These are phyloP conservation scores for Papiliotrema laurentii DNA, from an alignment of 1,284 basidiomycete genomes.

Conservation along the genomic window DNA sequence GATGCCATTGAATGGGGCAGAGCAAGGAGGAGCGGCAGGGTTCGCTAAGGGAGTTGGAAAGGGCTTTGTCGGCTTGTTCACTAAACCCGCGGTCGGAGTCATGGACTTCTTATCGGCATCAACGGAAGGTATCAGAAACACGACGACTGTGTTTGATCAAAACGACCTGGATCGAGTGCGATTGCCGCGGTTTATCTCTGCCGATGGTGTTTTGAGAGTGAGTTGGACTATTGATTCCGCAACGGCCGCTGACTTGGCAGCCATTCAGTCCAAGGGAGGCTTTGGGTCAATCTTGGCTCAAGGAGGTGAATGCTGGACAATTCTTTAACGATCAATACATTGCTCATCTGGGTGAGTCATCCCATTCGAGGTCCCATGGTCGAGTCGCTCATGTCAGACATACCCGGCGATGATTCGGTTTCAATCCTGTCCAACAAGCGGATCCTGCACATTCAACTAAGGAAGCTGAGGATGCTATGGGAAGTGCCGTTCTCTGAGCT, in stretches of 20 bases:
- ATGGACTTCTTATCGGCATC: constrained; percentile 95
- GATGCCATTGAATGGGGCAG: constrained; percentile 95
- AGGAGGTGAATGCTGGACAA: constrained; percentile 66
- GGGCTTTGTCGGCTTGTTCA: constrained; percentile 84
- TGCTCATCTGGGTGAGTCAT: constrained; percentile 72
- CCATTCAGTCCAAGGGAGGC: constrained; percentile 86
- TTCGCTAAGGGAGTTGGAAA: constrained; percentile 99
- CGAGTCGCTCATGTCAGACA: constrained; percentile 52
- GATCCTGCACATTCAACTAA: constrained; percentile 80
- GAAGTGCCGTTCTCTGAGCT: constrained; percentile 84
- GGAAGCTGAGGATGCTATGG: constrained; percentile 82
- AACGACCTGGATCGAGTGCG: constrained; percentile 84
- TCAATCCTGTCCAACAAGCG: constrained; percentile 73
- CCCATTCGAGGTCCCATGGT: background rate
- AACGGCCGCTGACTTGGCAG: constrained; percentile 47
- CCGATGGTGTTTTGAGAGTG: constrained; percentile 79
- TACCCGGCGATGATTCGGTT: constrained; percentile 75
- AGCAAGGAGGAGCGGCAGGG: constrained; percentile 86
- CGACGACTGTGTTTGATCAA: constrained; percentile 95
- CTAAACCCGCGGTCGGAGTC: constrained; percentile 94
- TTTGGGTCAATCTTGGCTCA: constrained; percentile 93
- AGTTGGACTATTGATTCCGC: constrained; percentile 33
- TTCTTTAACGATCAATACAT: constrained; percentile 84
- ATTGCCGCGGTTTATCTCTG: constrained; percentile 79
- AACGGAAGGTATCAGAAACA: constrained; percentile 97